Base-by-base conservation (phyloP, 192 early-diverging fungal species). In the Anaeromyces robustus region DNA sequence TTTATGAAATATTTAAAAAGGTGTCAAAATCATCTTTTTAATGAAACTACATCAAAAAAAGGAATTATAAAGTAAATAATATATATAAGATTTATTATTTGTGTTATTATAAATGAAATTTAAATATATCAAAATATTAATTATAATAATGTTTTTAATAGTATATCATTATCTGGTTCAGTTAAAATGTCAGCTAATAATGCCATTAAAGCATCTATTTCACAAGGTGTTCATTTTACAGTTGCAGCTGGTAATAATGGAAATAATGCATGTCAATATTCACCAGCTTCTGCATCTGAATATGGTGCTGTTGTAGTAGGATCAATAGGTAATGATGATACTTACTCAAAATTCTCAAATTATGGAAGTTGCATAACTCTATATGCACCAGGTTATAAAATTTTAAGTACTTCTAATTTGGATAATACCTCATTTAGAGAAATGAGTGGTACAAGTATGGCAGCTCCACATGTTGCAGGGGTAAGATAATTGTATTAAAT, bases 361-460 rank as follows among this genome's bases (percentile, higher is more conserved):
- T 82, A 79, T 28, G 92, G 92, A 37, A 59, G 79, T 43, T 93
- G 92, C 59, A 89, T 93, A 32, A 84, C 86, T 77, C 84, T 93
- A n/a, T 90, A 89, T 77, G 92, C 86, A 37, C 92, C 92, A 14
- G 92, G 92, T 77, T 83, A 85, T 7, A 81, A 82, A 43, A 89
- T 93, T 77, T 82, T 81, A 7, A 68, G 52, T 68, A 18, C 52
- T n/a, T 68, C 52, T n/a, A 68, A 68, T 68, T 0, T 68, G 26
- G 17, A 18, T 22, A 68, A 68, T 68, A 26, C 26, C 0, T 7
- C 5, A 68, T 22, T 1, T 68, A 68, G 26, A 68, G 52, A 68
- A 68, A 68, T 68, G 52, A 68, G 52, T 68, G 52, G 52, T n/a
- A 68, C 52, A 19, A 52, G 80, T 68, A 68, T 68, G 52, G 52